Evolutionary conservation across 768 basidiomycete species (phyloP), one percentile per base, ranked within the genome.

Genomic region (Trametes cinnabarina): DNA sequence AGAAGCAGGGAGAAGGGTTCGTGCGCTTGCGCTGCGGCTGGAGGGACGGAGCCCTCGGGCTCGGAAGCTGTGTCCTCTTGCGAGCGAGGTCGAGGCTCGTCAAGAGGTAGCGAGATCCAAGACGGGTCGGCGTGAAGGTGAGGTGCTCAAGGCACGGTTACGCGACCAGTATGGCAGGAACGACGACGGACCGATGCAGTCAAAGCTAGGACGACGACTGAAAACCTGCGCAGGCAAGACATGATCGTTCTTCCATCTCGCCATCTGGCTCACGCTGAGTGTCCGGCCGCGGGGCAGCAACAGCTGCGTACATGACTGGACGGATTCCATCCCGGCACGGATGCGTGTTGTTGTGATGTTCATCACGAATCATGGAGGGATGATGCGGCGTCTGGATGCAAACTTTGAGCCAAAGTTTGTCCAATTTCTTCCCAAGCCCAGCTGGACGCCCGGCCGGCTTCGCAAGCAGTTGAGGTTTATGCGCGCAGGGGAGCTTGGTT

Each of bases 311-410:
- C n/a, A n/a, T n/a, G n/a, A n/a, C n/a, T n/a, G n/a, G n/a, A n/a
- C n/a, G n/a, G n/a, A 32, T 32, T 12, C 30, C 30, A 32, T 32
- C 30, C 30, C 30, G 30, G 30, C 30, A 32, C 30, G 30, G 30
- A 12, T 32, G 30, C 7, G 52, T 48, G 52, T 48, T 60, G 58
- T 46, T 39, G 47, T 55, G 59, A 55, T 60, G 59, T 44, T 60
- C 42, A 60, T 60, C 53, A 60, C 42, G 54, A 32, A 55, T 55
- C 53, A 55, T 47, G 59, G 46, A 25, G 28, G 40, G 42, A 51
- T 60, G 59, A 55, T 55, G 49, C 20, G 30, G 51, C 46, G 51
- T 15, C 30, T 37, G 42, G 22, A 41, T 32, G 39, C 34, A 41
- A 60, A 55, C 53, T 47, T 55, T 55, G 48, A 55, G 59, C 43